Evolutionary conservation across 2,329 filamentous ascomycete genomes (phyloP), one percentile per base, ranked within the genome.

Genomic region (Diaporthe ampelina): DNA sequence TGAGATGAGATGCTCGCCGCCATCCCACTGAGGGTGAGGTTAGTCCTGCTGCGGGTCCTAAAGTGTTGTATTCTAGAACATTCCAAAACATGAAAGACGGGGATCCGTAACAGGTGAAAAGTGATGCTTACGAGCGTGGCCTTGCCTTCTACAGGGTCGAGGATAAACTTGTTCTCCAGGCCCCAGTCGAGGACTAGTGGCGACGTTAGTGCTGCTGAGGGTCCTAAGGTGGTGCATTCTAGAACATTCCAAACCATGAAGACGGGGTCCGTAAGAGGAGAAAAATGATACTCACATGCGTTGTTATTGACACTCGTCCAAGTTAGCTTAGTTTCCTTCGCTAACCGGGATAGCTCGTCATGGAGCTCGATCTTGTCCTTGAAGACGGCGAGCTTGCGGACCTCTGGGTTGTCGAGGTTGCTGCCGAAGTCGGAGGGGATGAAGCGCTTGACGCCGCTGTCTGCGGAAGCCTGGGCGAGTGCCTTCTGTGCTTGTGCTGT

Each of bases 371-470:
- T 63, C 80, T 93, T 93, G 75, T 81, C 80, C 1, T 79, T 80
- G 74, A 90, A 91, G 1, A 91, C 78, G 1, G 90, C 87, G 0
- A 92, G 84, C 2, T 81, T 67, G 72, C 83, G 76, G 61, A 81
- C 77, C 70, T 80, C 80, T 79, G 83, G 52, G 77, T 81, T 74
- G 78, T 84, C 78, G 82, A 85, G 78, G 79, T 85, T 79, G 10
- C 81, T 81, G 26, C 83, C 84, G 35, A 88, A 92, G 71, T 92
- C 90, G 4, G 88, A 88, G 1, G 91, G 90, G 48, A 92, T 82
- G 82, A 92, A 91, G 19, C 89, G 86, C 78, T 89, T 86, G 7
- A 92, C 89, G 17, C 89, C 89, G 1, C 89, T 90, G 7, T 85
- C 86, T 57, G 89, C 84, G 26, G 89, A 86, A 0, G 90, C 91